A percentile compares a stretch with the other conserved stretches of the same genome.
Conservation (phyloP, 257 asterid species). For the Schizonepeta tenuifolia region DNA sequence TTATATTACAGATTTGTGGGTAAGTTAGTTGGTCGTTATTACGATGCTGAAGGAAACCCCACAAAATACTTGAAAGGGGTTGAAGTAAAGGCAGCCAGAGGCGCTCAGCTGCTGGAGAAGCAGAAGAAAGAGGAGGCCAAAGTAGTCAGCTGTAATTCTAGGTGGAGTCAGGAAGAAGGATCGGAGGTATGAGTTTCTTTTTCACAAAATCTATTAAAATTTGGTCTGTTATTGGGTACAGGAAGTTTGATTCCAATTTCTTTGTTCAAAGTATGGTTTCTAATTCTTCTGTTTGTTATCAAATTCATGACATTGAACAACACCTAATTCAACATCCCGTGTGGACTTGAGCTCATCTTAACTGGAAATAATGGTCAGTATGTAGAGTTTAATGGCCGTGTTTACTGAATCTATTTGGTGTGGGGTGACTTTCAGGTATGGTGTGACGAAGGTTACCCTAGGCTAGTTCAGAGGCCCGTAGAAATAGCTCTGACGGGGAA, state of each 20-base stretch:
- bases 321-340: not conserved
- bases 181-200: constrained; percentile 63
- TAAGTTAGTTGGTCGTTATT: constrained; percentile 81
- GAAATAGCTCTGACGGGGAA: constrained; percentile 91
- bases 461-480: constrained; percentile 80
- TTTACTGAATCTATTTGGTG: not conserved
- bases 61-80: constrained; percentile 87
- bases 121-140: constrained; percentile 86
- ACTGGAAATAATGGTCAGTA: constrained; percentile 13
- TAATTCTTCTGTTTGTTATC: not conserved
- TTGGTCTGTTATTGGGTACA: not conserved
- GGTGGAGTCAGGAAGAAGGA: constrained; percentile 93
- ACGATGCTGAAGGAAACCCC: constrained; percentile 71
- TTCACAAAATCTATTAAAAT: not conserved
- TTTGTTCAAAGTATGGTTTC: not conserved
- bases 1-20: constrained; percentile 63
- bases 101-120: constrained; percentile 84
- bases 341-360: not conserved
- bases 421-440: constrained; percentile 63
- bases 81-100: constrained; percentile 94
- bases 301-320: not conserved
- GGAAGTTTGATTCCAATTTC: not conserved
- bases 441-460: constrained; percentile 95
- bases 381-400: not conserved
- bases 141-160: constrained; percentile 79